Percentiles rank a stretch among this genome's conserved stretches.
Evolutionary conservation across 148 eudicot genomes (phyloP).

Genomic region (Fallopia convolvulus): DNA sequence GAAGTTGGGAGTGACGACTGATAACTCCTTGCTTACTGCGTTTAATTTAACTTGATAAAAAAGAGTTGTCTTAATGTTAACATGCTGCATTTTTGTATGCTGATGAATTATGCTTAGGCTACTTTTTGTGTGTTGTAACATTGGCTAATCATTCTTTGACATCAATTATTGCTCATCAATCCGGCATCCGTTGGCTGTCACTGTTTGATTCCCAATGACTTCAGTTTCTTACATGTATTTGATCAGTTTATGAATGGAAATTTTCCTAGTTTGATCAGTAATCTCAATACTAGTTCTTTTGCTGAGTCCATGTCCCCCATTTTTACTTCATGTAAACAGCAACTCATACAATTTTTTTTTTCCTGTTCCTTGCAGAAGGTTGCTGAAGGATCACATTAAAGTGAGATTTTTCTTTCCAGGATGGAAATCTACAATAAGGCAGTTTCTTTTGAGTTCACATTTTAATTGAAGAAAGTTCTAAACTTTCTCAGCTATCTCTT

Average conservation of each 20-base stretch:
- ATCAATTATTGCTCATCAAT: too few relatives aligned
- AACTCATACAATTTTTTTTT: neutral
- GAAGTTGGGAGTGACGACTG: neutral
- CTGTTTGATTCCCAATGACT: neutral
- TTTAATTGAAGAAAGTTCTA: neutral
- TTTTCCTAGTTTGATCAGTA: neutral
- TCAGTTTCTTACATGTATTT: neutral
- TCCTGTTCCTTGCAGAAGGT: neutral
- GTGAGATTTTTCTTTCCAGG: neutral
- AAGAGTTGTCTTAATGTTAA: neutral
- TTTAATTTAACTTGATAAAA: neutral
- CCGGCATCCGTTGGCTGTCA: neutral
- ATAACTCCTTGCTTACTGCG: neutral
- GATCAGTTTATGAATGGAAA: neutral
- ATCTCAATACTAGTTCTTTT: neutral
- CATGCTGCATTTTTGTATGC: neutral
- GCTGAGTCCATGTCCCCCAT: neutral
- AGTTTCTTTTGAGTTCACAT: neutral
- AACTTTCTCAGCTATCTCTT: neutral
- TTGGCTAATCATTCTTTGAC: neutral
- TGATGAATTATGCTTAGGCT: too few relatives aligned
- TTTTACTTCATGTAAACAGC: neutral
- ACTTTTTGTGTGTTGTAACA: too few relatives aligned
- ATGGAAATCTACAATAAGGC: neutral
- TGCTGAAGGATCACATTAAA: constrained; percentile 1